Evolutionary conservation across 805 yeast genomes (phyloP).

Genomic region (Saturnispora dispora): DNA sequence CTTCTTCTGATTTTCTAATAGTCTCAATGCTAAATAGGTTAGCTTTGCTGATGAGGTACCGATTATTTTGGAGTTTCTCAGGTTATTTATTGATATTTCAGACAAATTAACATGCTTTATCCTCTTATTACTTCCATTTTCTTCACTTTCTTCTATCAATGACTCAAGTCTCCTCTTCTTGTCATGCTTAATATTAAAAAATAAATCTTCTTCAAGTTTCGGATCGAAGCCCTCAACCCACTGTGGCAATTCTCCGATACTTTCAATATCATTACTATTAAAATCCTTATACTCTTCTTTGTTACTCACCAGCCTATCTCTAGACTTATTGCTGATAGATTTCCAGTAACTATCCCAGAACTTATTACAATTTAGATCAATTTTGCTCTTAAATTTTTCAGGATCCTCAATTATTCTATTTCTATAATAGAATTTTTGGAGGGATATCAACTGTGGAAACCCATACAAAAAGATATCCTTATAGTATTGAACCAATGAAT

Average conservation of each 20-base stretch:
- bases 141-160: neutral
- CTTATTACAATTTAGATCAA: slow-evolving; percentile 29
- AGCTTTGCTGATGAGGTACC: slow-evolving; percentile 61
- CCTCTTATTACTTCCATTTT: neutral
- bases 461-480: slow-evolving; percentile 40
- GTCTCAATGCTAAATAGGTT: slow-evolving; percentile 46
- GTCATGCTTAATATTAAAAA: slow-evolving; percentile 1
- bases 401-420: slow-evolving; percentile 35
- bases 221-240: slow-evolving; percentile 25
- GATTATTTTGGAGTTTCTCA: slow-evolving; percentile 32
- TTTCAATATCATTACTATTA: slow-evolving; percentile 15
- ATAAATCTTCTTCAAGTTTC: slow-evolving; percentile 15
- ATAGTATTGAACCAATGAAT: slow-evolving; percentile 35
- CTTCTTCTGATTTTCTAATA: slow-evolving; percentile 41
- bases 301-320: slow-evolving; percentile 7
- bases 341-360: slow-evolving; percentile 54
- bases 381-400: slow-evolving; percentile 24
- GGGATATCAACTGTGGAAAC: slow-evolving; percentile 45
- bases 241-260: slow-evolving; percentile 20
- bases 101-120: neutral
- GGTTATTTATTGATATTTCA: slow-evolving; percentile 13
- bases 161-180: neutral
- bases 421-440: slow-evolving; percentile 46
- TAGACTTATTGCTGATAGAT: slow-evolving; percentile 21
- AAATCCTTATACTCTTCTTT: slow-evolving; percentile 13